These are phyloP conservation scores for Fusarium acutatum DNA, from an alignment of 2,329 filamentous ascomycete genomes.

Conservation along the genomic window DNA sequence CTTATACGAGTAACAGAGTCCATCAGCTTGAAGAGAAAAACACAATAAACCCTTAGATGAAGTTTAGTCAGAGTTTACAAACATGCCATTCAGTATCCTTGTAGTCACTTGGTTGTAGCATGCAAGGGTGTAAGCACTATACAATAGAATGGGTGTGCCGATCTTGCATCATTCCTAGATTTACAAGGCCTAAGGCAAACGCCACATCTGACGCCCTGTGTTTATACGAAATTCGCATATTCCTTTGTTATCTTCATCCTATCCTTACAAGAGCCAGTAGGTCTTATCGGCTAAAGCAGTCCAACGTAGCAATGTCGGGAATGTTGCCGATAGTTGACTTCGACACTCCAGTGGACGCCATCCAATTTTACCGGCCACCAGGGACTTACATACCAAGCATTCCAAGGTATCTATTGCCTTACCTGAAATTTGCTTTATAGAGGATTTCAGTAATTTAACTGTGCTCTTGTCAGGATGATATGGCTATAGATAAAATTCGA, in stretches of 20 bases:
- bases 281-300: not conserved
- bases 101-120: too few relatives aligned
- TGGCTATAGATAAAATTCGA: not conserved
- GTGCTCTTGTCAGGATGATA: too few relatives aligned
- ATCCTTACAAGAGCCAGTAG: not conserved
- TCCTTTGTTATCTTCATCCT: fast-evolving
- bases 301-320: not conserved
- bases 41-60: not conserved
- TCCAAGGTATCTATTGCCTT: too few relatives aligned
- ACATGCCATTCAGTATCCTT: too few relatives aligned
- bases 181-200: not conserved
- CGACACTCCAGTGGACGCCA: not conserved
- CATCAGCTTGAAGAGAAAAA: not conserved
- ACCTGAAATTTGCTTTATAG: not conserved
- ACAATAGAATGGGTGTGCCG: not conserved
- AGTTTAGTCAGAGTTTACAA: not conserved
- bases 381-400: too few relatives aligned
- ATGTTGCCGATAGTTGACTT: not conserved
- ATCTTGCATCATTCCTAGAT: not conserved
- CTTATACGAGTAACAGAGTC: not conserved
- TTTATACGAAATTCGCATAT: not conserved
- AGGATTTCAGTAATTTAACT: too few relatives aligned
- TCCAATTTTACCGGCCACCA: not conserved
- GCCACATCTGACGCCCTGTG: not conserved
- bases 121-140: not conserved